Percentiles rank a stretch among this genome's conserved stretches.
Conservation (phyloP, 148 eudicot species). For the Camellia granthamiana region DNA sequence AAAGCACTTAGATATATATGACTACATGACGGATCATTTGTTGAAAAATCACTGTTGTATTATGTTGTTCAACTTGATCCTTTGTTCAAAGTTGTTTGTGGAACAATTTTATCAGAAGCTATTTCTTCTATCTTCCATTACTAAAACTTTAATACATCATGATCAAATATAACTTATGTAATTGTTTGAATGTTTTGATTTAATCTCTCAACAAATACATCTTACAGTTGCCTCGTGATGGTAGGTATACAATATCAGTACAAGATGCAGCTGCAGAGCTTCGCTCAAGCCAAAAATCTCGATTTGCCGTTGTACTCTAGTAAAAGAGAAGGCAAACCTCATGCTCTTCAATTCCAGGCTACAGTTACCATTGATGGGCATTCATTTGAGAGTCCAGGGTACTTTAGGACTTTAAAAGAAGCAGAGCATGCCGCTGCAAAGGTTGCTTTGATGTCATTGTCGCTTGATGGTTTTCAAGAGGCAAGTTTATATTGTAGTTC, state of each 20-base stretch:
- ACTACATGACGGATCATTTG: not conserved
- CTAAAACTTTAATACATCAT: too few species aligned
- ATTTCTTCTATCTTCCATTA: not conserved
- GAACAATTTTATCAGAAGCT: not conserved
- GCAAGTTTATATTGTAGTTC: slow-evolving; percentile 17
- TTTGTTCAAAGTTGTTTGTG: not conserved
- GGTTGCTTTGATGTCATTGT: slow-evolving; percentile 20
- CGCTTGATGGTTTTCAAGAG: slow-evolving; percentile 19
- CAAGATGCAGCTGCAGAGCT: slow-evolving; percentile 22
- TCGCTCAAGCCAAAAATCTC: slow-evolving; percentile 12
- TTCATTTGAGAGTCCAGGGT: slow-evolving; percentile 23
- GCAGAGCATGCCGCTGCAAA: slow-evolving; percentile 25
- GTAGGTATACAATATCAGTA: slow-evolving; percentile 12
- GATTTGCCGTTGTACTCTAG: slow-evolving; percentile 15
- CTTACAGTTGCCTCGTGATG: slow-evolving; percentile 6
- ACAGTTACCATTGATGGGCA: slow-evolving; percentile 15
- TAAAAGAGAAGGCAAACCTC: slow-evolving; percentile 24
- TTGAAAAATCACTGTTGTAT: not conserved
- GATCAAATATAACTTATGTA: not conserved
- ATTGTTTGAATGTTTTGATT: not conserved
- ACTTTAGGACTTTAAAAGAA: slow-evolving; percentile 21
- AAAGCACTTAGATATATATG: not conserved
- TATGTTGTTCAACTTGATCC: not conserved
- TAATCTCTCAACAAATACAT: not conserved
- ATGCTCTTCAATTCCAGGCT: slow-evolving; percentile 22